Evolutionary conservation across 768 basidiomycete species (phyloP).

Genomic region (Lactarius hatsudake): DNA sequence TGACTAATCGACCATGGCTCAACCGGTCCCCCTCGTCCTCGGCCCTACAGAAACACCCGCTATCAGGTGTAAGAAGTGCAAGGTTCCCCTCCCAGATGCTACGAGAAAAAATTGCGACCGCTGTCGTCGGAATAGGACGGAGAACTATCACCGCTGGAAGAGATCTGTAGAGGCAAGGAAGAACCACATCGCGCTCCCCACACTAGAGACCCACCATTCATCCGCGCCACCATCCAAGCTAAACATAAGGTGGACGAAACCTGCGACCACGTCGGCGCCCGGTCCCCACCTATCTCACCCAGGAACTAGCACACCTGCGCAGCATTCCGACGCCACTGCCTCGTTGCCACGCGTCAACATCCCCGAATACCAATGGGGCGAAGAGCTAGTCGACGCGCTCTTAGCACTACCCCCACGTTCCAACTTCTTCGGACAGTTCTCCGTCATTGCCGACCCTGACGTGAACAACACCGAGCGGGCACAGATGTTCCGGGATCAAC

Average conservation of each 20-base stretch:
- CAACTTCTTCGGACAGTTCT: slow-evolving; percentile 15
- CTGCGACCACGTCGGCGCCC: neutral
- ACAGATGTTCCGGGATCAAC: neutral
- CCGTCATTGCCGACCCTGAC: slow-evolving; percentile 5
- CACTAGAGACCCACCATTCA: neutral
- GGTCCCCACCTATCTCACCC: neutral
- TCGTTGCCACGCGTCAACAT: neutral
- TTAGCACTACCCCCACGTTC: neutral
- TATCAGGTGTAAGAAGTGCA: slow-evolving; percentile 7
- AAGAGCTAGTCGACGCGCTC: slow-evolving; percentile 7
- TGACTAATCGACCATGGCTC: neutral
- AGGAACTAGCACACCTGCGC: neutral
- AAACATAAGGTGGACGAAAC: neutral
- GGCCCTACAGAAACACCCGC: neutral
- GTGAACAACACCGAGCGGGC: slow-evolving; percentile 11
- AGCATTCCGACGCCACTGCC: neutral
- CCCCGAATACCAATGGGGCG: slow-evolving; percentile 11
- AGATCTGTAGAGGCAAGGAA: neutral
- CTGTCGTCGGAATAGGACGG: slow-evolving; percentile 11
- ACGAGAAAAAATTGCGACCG: slow-evolving; percentile 10
- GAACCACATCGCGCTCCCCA: neutral
- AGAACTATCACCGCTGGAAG: neutral
- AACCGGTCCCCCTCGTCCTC: neutral
- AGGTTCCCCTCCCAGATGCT: neutral
- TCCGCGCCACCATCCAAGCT: neutral